Conservation (phyloP, 495 filamentous ascomycete species). For the Aspergillus egyptiacus region DNA sequence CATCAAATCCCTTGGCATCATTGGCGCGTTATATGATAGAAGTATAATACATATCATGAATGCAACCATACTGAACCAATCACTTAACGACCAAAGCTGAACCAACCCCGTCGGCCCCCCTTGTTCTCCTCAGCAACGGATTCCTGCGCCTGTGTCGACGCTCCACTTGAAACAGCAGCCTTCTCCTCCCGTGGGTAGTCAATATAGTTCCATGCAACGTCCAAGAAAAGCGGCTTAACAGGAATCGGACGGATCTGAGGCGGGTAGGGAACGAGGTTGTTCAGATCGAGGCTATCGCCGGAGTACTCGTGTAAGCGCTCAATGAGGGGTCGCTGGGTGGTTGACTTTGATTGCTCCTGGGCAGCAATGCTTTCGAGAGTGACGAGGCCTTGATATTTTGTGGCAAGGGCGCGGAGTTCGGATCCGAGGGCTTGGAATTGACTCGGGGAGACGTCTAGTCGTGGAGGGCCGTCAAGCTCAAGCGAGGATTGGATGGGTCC, state of each 20-base stretch:
- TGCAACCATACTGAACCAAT: neutral
- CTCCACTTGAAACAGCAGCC: conserved; percentile 9
- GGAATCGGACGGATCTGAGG: conserved; percentile 76
- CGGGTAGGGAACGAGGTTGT: conserved; percentile 79
- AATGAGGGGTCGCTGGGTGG: conserved; percentile 50
- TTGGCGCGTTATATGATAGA: too few species aligned
- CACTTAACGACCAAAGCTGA: conserved; percentile 73
- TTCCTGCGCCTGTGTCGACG: conserved; percentile 22
- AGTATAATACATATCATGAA: neutral
- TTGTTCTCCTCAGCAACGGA: conserved; percentile 45
- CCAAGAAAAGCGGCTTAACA: conserved; percentile 92
- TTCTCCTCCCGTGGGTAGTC: conserved; percentile 65
- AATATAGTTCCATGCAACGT: conserved; percentile 98
- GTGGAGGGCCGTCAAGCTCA: conserved; percentile 39
- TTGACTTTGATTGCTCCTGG: conserved; percentile 26
- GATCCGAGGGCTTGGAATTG: conserved; percentile 52
- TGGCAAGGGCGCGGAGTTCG: conserved; percentile 60
- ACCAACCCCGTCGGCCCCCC: conserved; percentile 75
- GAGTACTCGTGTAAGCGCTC: conserved; percentile 72
- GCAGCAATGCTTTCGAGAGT: conserved; percentile 59
- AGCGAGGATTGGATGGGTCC: conserved; percentile 31
- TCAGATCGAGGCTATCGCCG: conserved; percentile 57
- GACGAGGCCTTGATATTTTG: conserved; percentile 74
- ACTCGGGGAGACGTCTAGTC: conserved; percentile 51
- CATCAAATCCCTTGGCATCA: too few species aligned